Conservation (phyloP, 495 filamentous ascomycete genomes). For the Neurospora cerealis region DNA sequence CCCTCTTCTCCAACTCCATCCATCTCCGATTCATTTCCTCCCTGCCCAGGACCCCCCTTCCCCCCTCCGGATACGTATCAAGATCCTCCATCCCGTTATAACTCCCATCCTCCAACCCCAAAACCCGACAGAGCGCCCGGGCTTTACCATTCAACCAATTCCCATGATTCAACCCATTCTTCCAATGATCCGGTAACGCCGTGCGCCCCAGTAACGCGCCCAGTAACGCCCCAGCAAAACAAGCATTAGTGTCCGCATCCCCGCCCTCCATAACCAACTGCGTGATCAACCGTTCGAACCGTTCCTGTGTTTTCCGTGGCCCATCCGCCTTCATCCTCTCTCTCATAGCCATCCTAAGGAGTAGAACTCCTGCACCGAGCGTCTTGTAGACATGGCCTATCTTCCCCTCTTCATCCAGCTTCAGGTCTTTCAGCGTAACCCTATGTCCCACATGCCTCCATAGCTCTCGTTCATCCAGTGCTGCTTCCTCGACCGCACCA, state of each 20-base stretch:
- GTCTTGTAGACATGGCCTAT: constrained; percentile 45
- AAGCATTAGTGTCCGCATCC: constrained; percentile 42
- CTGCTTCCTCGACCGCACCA: constrained; percentile 9
- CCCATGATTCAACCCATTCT: constrained; percentile 27
- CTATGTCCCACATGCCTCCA: constrained; percentile 13
- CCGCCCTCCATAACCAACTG: constrained; percentile 37
- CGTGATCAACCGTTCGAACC: constrained; percentile 34
- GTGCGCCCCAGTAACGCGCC: constrained; percentile 33
- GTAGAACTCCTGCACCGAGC: constrained; percentile 30
- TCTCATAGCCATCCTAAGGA: constrained; percentile 27
- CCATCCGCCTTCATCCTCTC: constrained; percentile 1
- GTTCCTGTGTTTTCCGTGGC: background rate
- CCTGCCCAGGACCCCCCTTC: constrained; percentile 13
- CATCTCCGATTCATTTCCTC: constrained; percentile 24
- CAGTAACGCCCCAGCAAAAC: constrained; percentile 35
- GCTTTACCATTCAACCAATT: constrained; percentile 32
- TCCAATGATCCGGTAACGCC: constrained; percentile 32
- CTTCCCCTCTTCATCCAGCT: constrained; percentile 26
- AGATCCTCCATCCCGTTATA: constrained; percentile 20
- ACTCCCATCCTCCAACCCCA: constrained; percentile 18
- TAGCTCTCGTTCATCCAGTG: constrained; percentile 28
- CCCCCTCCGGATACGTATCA: constrained; percentile 22
- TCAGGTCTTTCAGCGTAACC: constrained; percentile 21
- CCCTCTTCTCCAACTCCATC: constrained; percentile 18
- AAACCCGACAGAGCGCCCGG: constrained; percentile 14